Evolutionary conservation across 345 rosid genomes (phyloP).

Genomic region (Camelina sativa): DNA sequence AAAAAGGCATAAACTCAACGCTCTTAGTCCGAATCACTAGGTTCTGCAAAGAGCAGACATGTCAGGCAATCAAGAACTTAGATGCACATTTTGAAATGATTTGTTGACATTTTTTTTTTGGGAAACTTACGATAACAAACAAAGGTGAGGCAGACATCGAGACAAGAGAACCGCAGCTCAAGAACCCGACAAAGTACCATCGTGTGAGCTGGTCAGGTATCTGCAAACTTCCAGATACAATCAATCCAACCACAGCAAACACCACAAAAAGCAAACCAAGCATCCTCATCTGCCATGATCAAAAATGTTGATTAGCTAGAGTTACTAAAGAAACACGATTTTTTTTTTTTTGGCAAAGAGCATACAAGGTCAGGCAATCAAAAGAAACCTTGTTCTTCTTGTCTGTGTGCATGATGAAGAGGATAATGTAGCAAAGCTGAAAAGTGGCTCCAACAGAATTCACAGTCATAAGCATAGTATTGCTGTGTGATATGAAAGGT

Average conservation of each 20-base stretch:
- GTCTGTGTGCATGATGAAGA: slow-evolving; percentile 66
- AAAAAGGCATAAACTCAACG: slow-evolving; percentile 93
- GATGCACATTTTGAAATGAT: not conserved
- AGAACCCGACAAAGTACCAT: slow-evolving; percentile 59
- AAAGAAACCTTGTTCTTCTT: slow-evolving; percentile 60
- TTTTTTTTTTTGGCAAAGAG: too few relatives aligned
- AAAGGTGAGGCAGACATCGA: slow-evolving; percentile 95
- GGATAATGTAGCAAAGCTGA: slow-evolving; percentile 62
- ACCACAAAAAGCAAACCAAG: slow-evolving; percentile 61
- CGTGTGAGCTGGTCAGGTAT: slow-evolving; percentile 48
- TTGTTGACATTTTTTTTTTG: not conserved
- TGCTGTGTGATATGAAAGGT: slow-evolving; percentile 66
- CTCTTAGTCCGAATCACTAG: slow-evolving; percentile 80
- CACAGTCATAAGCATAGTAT: slow-evolving; percentile 67
- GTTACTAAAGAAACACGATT: not conserved
- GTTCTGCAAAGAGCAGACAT: slow-evolving; percentile 49
- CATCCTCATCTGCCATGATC: slow-evolving; percentile 59
- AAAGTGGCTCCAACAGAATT: slow-evolving; percentile 74
- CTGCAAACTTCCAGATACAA: slow-evolving; percentile 67
- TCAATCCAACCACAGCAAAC: slow-evolving; percentile 50
- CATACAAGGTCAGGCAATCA: too few relatives aligned
- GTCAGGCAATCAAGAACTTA: slow-evolving; percentile 23
- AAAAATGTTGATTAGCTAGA: slow-evolving; percentile 5
- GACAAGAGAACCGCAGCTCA: slow-evolving; percentile 74
- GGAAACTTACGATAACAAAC: slow-evolving; percentile 76